Conservation (phyloP, 768 basidiomycete species). For the Hemileccinum rubropunctum region DNA sequence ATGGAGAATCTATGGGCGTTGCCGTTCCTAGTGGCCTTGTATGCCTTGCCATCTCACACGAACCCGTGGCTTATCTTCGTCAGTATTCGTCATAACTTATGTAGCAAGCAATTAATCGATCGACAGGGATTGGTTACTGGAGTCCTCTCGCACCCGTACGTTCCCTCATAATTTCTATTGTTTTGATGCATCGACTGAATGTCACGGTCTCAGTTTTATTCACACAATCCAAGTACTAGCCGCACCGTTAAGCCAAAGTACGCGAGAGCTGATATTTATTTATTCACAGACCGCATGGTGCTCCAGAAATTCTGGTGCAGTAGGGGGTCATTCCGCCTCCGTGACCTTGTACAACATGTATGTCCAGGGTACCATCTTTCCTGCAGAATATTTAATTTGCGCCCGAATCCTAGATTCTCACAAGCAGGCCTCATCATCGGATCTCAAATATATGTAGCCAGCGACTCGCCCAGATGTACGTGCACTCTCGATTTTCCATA, state of each 20-base stretch:
- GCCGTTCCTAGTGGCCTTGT: slow-evolving; percentile 58
- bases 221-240: slow-evolving; percentile 45
- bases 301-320: slow-evolving; percentile 57
- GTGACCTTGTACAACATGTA: slow-evolving; percentile 59
- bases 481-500: neutral
- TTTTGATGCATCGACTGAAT: neutral
- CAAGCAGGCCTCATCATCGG: slow-evolving; percentile 45
- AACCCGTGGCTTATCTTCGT: slow-evolving; percentile 57
- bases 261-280: neutral
- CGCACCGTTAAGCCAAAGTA: neutral
- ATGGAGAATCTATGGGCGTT: slow-evolving; percentile 56
- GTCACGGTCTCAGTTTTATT: slow-evolving; percentile 32
- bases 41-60: slow-evolving; percentile 42
- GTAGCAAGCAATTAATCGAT: neutral
- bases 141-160: slow-evolving; percentile 44
- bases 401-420: slow-evolving; percentile 31
- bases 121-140: slow-evolving; percentile 33
- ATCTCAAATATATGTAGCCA: slow-evolving; percentile 54
- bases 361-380: neutral
- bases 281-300: slow-evolving; percentile 47
- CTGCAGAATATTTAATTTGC: too few species aligned
- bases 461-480: slow-evolving; percentile 56
- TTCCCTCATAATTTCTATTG: neutral
- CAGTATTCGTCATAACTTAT: slow-evolving; percentile 10
- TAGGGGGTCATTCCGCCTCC: slow-evolving; percentile 57